Base-by-base conservation (phyloP, 139 green algal species). In the Pedinophyceae sp. region DNA sequence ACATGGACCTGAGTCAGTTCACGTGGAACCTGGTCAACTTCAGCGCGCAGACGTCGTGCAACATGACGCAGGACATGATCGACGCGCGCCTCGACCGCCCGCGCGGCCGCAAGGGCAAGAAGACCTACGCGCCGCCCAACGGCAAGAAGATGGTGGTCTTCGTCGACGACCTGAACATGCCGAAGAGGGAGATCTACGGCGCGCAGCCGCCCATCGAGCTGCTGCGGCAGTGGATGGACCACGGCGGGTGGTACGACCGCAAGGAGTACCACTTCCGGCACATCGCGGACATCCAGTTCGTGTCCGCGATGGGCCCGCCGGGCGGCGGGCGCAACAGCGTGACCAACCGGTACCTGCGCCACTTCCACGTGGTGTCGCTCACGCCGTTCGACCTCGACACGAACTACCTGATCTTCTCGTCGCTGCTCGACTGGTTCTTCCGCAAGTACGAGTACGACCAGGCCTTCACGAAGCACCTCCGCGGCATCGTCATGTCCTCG, bases 151-250 rank as follows among this genome's bases (percentile, higher is more conserved):
- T 71, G 26, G 57, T 81, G 13, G 65, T 80, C 19, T 80, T 82
- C 40, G 70, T 85, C 30, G 77, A 85, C 45, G 77, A 85, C 59
- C 59, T 85, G 4, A 85, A 82, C 71, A 85, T 85, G 77, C 77
- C 77, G 3, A 68, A 76, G 57, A 62, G 75, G 16, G 82, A 86
- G 55, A 80, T 82, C 56, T 91, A 89, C 75, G 79, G 79, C 55
- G 82, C 79, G 23, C 82, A 89, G 71, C 81, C 81, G 41, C 80
- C 80, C 20, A 73, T 89, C 29, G 80, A 89, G 71, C 68, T 89
- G 54, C 60, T 89, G 29, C 67, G 81, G 22, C 80, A 87, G 63
- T 83, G 72, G 74, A 82, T 91, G 58, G 80, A 91, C 66, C 73
- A 89, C 50, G 65, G 66, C 17, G 82, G 82, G 22, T 91, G 82